Conservation (phyloP, 805 yeast genomes). For the Sugiyamaella boreocaroliniensis region DNA sequence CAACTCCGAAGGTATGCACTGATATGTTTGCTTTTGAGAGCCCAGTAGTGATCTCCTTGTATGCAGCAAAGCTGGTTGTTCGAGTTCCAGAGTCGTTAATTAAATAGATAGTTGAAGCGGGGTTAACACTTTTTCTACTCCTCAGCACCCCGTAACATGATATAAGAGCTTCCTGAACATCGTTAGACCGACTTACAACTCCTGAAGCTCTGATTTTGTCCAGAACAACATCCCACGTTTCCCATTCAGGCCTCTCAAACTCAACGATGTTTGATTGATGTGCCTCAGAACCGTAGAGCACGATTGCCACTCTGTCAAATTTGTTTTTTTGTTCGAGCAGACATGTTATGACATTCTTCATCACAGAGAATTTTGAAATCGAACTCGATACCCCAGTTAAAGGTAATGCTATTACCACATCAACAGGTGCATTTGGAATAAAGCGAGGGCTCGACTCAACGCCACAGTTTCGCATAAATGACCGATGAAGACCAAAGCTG, state of each 20-base stretch:
- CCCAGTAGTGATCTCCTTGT: background rate
- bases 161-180: slow-evolving; percentile 9
- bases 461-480: background rate
- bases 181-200: background rate
- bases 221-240: slow-evolving; percentile 5
- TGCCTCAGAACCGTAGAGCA: slow-evolving; percentile 5
- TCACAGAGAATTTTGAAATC: slow-evolving; percentile 5
- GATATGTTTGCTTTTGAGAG: background rate
- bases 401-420: slow-evolving; percentile 14
- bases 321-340: slow-evolving; percentile 6
- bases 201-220: slow-evolving; percentile 2
- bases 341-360: background rate
- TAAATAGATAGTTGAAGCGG: slow-evolving; percentile 4
- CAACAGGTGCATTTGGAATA: slow-evolving; percentile 7
- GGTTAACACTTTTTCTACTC: background rate
- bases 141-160: slow-evolving; percentile 1
- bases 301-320: slow-evolving; percentile 14
- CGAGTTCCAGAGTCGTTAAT: slow-evolving; percentile 3
- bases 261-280: slow-evolving; percentile 2
- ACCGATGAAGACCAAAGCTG: background rate
- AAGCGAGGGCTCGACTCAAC: background rate
- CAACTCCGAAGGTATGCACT: slow-evolving; percentile 22
- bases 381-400: slow-evolving; percentile 1
- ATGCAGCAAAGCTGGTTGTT: background rate
- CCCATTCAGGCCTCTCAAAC: slow-evolving; percentile 5